These are phyloP conservation scores for Termitomyces bulborhizus DNA, from an alignment of 768 basidiomycete genomes.

Conservation along the genomic window DNA sequence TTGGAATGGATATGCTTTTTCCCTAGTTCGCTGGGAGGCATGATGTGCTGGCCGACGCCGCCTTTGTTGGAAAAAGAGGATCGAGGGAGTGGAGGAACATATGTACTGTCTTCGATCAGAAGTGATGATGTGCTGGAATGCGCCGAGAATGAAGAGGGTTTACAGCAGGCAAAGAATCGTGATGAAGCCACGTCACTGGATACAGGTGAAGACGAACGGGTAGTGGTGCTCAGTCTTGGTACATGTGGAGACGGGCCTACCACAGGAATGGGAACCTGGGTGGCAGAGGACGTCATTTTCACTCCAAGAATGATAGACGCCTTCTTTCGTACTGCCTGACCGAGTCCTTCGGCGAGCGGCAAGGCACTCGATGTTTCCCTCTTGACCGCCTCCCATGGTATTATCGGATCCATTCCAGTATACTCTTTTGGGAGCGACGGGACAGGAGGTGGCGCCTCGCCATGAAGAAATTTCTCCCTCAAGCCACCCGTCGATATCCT, in stretches of 20 bases:
- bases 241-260: conserved; percentile 1
- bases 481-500: conserved; percentile 60
- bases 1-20: conserved; percentile 23
- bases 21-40: conserved; percentile 50
- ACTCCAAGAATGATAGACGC: conserved; percentile 9
- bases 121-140: conserved; percentile 56
- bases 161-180: conserved; percentile 35
- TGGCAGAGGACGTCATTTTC: not conserved
- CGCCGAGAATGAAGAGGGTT: conserved; percentile 27
- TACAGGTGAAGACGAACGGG: conserved; percentile 56
- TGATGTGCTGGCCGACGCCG: conserved; percentile 37
- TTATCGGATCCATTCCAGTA: not conserved
- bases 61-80: not conserved
- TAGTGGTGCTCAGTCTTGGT: conserved; percentile 37
- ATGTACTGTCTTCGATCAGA: conserved; percentile 23
- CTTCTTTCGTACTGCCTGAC: conserved; percentile 10
- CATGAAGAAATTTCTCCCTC: conserved; percentile 43
- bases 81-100: conserved; percentile 35
- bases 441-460: conserved; percentile 44
- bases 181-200: conserved; percentile 53
- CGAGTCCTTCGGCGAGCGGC: conserved; percentile 2
- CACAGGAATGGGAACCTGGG: not conserved
- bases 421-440: conserved; percentile 51
- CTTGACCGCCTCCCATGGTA: not conserved
- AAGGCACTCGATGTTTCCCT: not conserved